Evolutionary conservation across 2,329 filamentous ascomycete species (phyloP), one percentile per base, ranked within the genome.

Genomic region (Ciborinia camelliae): DNA sequence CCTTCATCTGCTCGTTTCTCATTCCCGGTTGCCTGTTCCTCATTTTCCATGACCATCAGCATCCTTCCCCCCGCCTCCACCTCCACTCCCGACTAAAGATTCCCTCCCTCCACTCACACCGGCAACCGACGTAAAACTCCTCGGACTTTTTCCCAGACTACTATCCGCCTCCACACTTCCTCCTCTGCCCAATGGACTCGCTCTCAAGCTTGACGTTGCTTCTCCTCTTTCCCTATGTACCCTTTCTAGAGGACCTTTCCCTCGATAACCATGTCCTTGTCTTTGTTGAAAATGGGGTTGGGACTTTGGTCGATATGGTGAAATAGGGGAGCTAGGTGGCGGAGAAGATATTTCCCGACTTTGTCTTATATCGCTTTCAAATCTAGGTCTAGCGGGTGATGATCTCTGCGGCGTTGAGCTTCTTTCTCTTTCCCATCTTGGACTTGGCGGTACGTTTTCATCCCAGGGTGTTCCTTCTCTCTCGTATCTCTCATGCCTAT

Each of bases 391-490:
- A 23, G 30, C 30, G 4, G 55, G 55, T 35, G 41, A 47, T 20
- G 15, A 39, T 35, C 20, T 47, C 26, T 62, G 55, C 1, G 63
- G 57, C 18, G 63, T 65, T 15, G 39, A 45, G 23, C 55, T 53
- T 26, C 55, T 43, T 26, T 61, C 63, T 41, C 63, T 30, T 8
- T 35, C 37, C 63, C 57, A 62, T 26, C 39, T 28, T 7, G 63
- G 57, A 23, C 28, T 62, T 3, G 18, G 10, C 10, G 63, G 47
- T 37, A 45, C 28, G 6, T 43, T 35, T 15, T 51, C 68, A 8
- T 69, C 66, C 54, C 70, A 69, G 0, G 71, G 71, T 12, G 71
- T 71, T 7, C 65, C 65, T 15, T 64, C 67, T 30, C 69, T 62
- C 1, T 67, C 67, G 26, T 68, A 67, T 32, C 65, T 59, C 1